A percentile compares a stretch with the other conserved stretches of the same genome.
phyloP scores from a whole-genome alignment of 2,329 filamentous ascomycete genomes.

The Penicillium hordei region DNA sequence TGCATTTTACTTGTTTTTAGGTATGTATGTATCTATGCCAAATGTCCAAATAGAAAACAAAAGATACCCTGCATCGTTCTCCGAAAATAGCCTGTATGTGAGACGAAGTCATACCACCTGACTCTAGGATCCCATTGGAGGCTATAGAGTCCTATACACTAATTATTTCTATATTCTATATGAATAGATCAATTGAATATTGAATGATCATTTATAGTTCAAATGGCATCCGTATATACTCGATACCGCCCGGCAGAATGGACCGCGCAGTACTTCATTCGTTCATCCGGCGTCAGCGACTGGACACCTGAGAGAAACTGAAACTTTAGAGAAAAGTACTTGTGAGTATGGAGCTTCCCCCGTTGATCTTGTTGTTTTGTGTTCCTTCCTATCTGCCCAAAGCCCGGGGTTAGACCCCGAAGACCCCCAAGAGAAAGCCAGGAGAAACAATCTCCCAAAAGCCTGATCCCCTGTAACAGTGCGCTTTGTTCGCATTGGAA shows the following conservation, averaged over 20 bases:
- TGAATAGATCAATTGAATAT: background rate
- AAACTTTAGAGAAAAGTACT: slow-evolving; percentile 19
- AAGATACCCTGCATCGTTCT: background rate
- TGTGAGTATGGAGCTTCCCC: slow-evolving; percentile 18
- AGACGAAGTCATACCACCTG: slow-evolving; percentile 5
- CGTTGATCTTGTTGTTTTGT: slow-evolving; percentile 2
- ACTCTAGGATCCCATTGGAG: background rate
- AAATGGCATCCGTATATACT: background rate
- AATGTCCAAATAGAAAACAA: background rate
- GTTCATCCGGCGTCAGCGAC: slow-evolving; percentile 23
- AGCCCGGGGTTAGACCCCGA: background rate
- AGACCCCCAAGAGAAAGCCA: slow-evolving; percentile 10
- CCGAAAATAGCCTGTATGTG: background rate
- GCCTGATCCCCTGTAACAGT: slow-evolving; percentile 20
- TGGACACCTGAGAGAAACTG: slow-evolving; percentile 10
- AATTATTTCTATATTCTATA: too few species aligned
- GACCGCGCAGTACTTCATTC: slow-evolving; percentile 23
- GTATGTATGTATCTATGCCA: background rate
- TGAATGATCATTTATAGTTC: background rate
- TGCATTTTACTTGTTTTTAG: background rate
- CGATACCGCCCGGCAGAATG: slow-evolving; percentile 27
- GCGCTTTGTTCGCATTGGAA: slow-evolving; percentile 30
- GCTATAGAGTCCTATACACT: background rate
- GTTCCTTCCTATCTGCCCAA: background rate
- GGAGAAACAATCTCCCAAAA: slow-evolving; percentile 10